phyloP scores from a whole-genome alignment of 2,329 filamentous ascomycete genomes.

The Fusarium sp. region DNA sequence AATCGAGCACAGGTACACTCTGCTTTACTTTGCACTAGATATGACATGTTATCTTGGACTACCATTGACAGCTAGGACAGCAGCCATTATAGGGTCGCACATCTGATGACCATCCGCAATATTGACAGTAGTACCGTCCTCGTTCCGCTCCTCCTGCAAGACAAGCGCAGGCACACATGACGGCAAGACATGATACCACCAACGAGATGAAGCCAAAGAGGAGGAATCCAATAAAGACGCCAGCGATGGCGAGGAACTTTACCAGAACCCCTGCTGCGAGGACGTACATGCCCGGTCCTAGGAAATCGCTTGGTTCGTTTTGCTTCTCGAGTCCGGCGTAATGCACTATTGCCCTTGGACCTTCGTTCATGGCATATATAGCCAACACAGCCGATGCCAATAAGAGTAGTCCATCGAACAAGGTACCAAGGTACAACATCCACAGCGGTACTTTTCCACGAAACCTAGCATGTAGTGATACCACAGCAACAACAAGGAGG shows the following conservation, averaged over 20 bases:
- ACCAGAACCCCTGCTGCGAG: conserved; percentile 26
- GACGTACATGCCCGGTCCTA: conserved; percentile 32
- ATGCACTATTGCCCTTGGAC: conserved; percentile 15
- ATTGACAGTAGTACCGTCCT: conserved; percentile 4
- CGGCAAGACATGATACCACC: conserved; percentile 12
- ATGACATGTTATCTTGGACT: not conserved
- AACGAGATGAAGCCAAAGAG: conserved; percentile 25
- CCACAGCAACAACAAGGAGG: conserved; percentile 13
- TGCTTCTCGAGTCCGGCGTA: not conserved
- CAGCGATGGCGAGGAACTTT: conserved; percentile 30
- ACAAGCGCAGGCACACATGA: conserved; percentile 31
- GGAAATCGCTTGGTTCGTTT: not conserved
- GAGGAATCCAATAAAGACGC: conserved; percentile 28
- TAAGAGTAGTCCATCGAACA: conserved; percentile 24
- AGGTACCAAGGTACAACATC: conserved; percentile 24
- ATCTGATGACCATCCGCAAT: conserved; percentile 13
- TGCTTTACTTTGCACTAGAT: not conserved
- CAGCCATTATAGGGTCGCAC: not conserved
- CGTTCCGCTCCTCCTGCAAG: conserved; percentile 11
- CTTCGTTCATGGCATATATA: conserved; percentile 25
- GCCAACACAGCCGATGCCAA: conserved; percentile 17
- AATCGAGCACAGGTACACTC: conserved; percentile 11
- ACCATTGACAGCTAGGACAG: conserved; percentile 4
- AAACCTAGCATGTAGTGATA: conserved; percentile 4
- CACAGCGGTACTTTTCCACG: conserved; percentile 14